Evolutionary conservation across 2,329 filamentous ascomycete species (phyloP).

Genomic region (Emmonsiellopsis sp.): DNA sequence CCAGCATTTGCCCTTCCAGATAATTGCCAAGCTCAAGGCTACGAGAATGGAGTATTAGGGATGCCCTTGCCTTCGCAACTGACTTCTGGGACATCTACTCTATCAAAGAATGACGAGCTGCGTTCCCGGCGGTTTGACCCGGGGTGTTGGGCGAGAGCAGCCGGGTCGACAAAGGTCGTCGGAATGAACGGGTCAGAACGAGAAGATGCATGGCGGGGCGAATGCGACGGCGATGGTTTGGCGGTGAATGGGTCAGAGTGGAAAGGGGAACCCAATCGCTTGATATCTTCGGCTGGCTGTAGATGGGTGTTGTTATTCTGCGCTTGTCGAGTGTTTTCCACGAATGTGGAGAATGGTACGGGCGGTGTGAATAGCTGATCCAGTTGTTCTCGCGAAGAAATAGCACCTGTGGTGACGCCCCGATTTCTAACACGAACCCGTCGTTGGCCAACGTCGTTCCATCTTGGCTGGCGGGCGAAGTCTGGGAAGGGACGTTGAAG

Average conservation of each 20-base stretch:
- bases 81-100: slow-evolving; percentile 10
- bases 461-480: slow-evolving; percentile 25
- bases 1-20: background rate
- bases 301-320: slow-evolving; percentile 20
- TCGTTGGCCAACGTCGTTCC: slow-evolving; percentile 42
- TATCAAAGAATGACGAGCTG: slow-evolving; percentile 2
- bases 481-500: slow-evolving; percentile 25
- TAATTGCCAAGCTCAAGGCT: background rate
- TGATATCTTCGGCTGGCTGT: slow-evolving; percentile 30
- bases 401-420: slow-evolving; percentile 52
- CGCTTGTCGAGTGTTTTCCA: background rate
- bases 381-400: slow-evolving; percentile 38
- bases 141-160: background rate
- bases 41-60: background rate
- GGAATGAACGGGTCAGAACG: slow-evolving; percentile 35
- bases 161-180: background rate
- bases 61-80: slow-evolving; percentile 30
- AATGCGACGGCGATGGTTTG: slow-evolving; percentile 20
- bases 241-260: slow-evolving; percentile 29
- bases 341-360: slow-evolving; percentile 15
- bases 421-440: slow-evolving; percentile 52
- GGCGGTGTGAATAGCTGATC: slow-evolving; percentile 47
- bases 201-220: slow-evolving; percentile 32
- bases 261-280: slow-evolving; percentile 40
- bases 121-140: slow-evolving; percentile 12